Evolutionary conservation across 108 stramenopile genomes (phyloP).

Genomic region (Parietichytrium sp.): DNA sequence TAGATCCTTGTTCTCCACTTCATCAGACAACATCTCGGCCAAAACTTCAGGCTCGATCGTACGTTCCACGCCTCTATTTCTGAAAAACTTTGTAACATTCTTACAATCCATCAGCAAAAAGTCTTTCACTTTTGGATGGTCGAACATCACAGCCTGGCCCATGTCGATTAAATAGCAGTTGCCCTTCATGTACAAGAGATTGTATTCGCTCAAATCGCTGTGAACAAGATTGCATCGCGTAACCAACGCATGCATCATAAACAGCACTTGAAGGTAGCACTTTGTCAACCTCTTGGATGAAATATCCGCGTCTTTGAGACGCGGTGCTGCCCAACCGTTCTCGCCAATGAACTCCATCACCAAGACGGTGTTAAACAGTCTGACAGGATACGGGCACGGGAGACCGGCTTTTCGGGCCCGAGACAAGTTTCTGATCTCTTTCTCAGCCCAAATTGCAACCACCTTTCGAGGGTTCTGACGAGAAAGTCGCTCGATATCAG

Average conservation of each 20-base stretch:
- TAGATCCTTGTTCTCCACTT: no score
- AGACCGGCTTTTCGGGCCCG: constrained; percentile 48
- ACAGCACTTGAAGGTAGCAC: constrained; percentile 48
- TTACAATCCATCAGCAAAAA: constrained; percentile 5
- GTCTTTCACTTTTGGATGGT: constrained; percentile 23
- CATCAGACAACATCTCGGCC: not conserved
- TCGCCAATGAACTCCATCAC: constrained; percentile 60
- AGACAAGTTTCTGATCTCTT: constrained; percentile 53
- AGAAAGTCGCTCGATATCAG: not conserved
- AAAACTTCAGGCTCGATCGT: not conserved
- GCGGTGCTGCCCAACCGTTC: constrained; percentile 58
- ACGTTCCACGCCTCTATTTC: not conserved
- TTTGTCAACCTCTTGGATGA: not conserved
- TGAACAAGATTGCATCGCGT: constrained; percentile 51
- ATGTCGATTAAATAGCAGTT: constrained; percentile 41
- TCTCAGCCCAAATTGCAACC: constrained; percentile 55
- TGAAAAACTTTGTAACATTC: constrained; percentile 42
- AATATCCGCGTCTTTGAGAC: constrained; percentile 49
- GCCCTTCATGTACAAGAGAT: constrained; percentile 45
- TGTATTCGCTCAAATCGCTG: constrained; percentile 63
- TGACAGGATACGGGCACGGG: constrained; percentile 53
- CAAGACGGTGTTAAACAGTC: constrained; percentile 49
- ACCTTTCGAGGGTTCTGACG: constrained; percentile 52
- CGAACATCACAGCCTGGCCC: constrained; percentile 37
- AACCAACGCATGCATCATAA: constrained; percentile 45